Percentiles rank a stretch among this genome's conserved stretches.
Evolutionary conservation across 2,329 filamentous ascomycete genomes (phyloP).

Genomic region (Claviceps fusiformis): DNA sequence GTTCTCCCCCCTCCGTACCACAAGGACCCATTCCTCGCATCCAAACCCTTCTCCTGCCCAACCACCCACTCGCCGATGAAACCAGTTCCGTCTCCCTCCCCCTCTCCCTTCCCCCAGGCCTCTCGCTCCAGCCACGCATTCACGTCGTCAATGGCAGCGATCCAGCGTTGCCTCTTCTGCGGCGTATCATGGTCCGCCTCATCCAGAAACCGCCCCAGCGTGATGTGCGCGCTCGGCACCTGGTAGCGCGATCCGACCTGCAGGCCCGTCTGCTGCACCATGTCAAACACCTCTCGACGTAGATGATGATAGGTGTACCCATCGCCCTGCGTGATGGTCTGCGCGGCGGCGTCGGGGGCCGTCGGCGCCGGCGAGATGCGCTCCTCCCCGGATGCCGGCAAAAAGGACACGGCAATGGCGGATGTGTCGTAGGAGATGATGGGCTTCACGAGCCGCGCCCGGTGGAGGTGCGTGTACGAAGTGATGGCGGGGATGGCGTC

Average conservation of each 20-base stretch:
- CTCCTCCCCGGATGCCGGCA: conserved; percentile 59
- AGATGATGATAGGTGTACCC: conserved; percentile 83
- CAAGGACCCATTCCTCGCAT: conserved; percentile 58
- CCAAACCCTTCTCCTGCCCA: conserved; percentile 72
- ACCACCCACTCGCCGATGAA: conserved; percentile 65
- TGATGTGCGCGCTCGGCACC: conserved; percentile 81
- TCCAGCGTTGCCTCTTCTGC: conserved; percentile 47
- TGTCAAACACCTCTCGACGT: conserved; percentile 59
- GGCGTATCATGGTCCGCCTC: conserved; percentile 48
- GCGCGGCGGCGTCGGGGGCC: conserved; percentile 20
- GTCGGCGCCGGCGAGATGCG: conserved; percentile 23
- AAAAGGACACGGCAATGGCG: conserved; percentile 74
- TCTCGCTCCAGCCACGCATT: conserved; percentile 61
- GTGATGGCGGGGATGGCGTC: conserved; percentile 45
- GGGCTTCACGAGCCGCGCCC: conserved; percentile 67
- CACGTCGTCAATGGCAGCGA: conserved; percentile 58
- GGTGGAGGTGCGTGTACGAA: conserved; percentile 52
- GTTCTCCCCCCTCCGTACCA: conserved; percentile 83
- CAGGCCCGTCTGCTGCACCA: conserved; percentile 48
- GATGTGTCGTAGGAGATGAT: conserved; percentile 73
- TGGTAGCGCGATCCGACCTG: conserved; percentile 67
- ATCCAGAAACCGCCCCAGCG: conserved; percentile 66
- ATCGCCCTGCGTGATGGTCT: conserved; percentile 37
- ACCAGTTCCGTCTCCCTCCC: conserved; percentile 37
- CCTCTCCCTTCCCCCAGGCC: conserved; percentile 47